Percentiles rank a stretch among this genome's conserved stretches.
These are phyloP conservation scores for Debaryomyces subglobosus DNA, from an alignment of 1,139 yeast genomes.

Conservation along the genomic window DNA sequence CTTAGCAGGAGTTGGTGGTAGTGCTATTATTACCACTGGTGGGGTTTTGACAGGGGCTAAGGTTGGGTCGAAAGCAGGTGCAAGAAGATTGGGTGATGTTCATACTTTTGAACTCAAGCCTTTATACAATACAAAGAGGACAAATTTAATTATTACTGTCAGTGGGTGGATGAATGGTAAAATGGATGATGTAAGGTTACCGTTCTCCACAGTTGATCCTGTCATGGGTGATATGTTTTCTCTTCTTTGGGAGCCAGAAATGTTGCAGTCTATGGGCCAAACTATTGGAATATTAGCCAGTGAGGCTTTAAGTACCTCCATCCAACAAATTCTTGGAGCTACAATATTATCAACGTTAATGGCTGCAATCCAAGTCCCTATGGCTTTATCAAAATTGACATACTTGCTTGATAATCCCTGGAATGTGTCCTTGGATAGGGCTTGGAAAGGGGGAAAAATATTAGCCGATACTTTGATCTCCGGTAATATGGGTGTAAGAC, in stretches of 20 bases:
- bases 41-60: constrained; percentile 91
- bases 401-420: constrained; percentile 95
- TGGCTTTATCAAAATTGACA: constrained; percentile 86
- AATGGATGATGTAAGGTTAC: constrained; percentile 93
- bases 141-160: constrained; percentile 86
- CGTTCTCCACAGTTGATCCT: constrained; percentile 95
- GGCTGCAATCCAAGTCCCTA: constrained; percentile 94
- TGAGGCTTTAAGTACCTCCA: constrained; percentile 88
- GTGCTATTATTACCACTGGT: constrained; percentile 89
- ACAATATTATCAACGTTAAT: constrained; percentile 89
- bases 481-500: constrained; percentile 89
- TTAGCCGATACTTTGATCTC: constrained; percentile 88
- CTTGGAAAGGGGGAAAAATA: constrained; percentile 94
- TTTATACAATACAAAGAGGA: constrained; percentile 84
- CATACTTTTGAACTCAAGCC: constrained; percentile 93
- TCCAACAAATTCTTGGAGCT: constrained; percentile 93
- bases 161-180: constrained; percentile 98
- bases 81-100: constrained; percentile 86
- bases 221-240: constrained; percentile 96
- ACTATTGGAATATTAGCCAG: constrained; percentile 92
- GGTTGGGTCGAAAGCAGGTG: constrained; percentile 86
- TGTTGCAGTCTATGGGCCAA: constrained; percentile 95
- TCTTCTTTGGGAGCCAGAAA: constrained; percentile 96
- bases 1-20: constrained; percentile 96
- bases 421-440: constrained; percentile 95